Percentiles rank a stretch among this genome's conserved stretches.
These are phyloP conservation scores for Cicer chorassanicum DNA, from an alignment of 306 rosid genomes.

Conservation along the genomic window DNA sequence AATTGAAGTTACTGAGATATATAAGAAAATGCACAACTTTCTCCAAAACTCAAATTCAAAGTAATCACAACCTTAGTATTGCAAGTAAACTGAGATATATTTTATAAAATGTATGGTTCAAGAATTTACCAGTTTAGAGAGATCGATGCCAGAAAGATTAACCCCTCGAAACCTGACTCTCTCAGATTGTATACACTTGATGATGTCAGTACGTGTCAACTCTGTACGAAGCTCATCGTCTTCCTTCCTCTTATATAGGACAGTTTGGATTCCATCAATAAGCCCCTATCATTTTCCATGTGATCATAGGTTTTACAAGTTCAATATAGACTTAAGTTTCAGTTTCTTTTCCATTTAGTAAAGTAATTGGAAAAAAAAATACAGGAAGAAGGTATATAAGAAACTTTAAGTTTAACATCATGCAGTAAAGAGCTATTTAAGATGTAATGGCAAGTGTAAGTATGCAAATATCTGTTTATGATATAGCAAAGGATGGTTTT, in stretches of 20 bases:
- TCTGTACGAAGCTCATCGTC: slow-evolving; percentile 71
- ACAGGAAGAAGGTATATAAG: slow-evolving; percentile 7
- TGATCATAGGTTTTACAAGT: slow-evolving; percentile 27
- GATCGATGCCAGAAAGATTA: slow-evolving; percentile 95
- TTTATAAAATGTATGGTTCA: slow-evolving; percentile 6
- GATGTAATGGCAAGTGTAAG: slow-evolving; percentile 9
- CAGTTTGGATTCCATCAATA: slow-evolving; percentile 66
- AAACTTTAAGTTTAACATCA: slow-evolving; percentile 19
- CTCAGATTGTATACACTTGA: slow-evolving; percentile 90
- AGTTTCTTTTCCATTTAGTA: slow-evolving; percentile 30
- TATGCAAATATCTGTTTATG: slow-evolving; percentile 22
- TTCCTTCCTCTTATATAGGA: slow-evolving; percentile 62
- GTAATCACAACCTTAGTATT: not conserved
- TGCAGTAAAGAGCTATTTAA: not conserved
- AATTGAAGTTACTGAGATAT: slow-evolving; percentile 4
- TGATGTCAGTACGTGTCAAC: slow-evolving; percentile 82
- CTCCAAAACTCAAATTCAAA: slow-evolving; percentile 20
- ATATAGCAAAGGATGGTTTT: slow-evolving; percentile 8
- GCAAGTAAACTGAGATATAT: slow-evolving; percentile 34
- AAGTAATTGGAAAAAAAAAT: slow-evolving; percentile 30
- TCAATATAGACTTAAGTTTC: slow-evolving; percentile 26
- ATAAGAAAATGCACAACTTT: slow-evolving; percentile 13
- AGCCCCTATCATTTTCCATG: slow-evolving; percentile 68
- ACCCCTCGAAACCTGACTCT: slow-evolving; percentile 90
- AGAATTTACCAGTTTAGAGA: slow-evolving; percentile 81